Percentiles rank a stretch among this genome's conserved stretches.
phyloP scores from a whole-genome alignment of 1,284 basidiomycete genomes.

The Pascua sp. region DNA sequence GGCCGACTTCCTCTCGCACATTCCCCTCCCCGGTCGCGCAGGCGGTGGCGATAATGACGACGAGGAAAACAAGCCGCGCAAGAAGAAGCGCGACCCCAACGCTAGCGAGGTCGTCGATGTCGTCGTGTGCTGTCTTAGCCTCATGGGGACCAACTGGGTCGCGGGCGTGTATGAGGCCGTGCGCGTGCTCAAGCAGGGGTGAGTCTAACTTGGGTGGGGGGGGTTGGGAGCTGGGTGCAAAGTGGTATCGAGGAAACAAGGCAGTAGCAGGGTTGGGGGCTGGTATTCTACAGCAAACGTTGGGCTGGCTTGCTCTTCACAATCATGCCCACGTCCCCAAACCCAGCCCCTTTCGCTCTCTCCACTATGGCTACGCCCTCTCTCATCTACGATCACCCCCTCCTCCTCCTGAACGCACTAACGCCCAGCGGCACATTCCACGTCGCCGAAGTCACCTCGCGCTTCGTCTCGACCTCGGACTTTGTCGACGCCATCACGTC shows the following conservation, averaged over 20 bases:
- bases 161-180: conserved; percentile 83
- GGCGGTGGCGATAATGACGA: conserved; percentile 30
- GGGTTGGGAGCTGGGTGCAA: not conserved
- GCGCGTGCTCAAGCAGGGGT: conserved; percentile 77
- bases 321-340: not conserved
- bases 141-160: conserved; percentile 98
- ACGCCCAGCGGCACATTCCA: conserved; percentile 71
- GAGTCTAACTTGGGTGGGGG: conserved; percentile 39
- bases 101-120: conserved; percentile 70
- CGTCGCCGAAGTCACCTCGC: conserved; percentile 92
- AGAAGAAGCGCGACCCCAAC: conserved; percentile 9
- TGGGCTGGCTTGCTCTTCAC: too few relatives aligned
- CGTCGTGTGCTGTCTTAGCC: conserved; percentile 85
- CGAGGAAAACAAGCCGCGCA: conserved; percentile 32
- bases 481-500: conserved; percentile 69
- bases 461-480: conserved; percentile 69
- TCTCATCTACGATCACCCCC: too few relatives aligned
- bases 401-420: too few relatives aligned
- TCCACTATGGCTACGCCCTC: too few relatives aligned
- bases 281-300: not conserved
- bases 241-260: too few relatives aligned
- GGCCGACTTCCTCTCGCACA: conserved; percentile 68
- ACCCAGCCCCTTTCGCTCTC: too few relatives aligned
- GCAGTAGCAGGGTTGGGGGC: not conserved
- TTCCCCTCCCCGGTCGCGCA: conserved; percentile 79